Evolutionary conservation across 768 basidiomycete genomes (phyloP), one percentile per base, ranked within the genome.

Genomic region (Obba rivulosa): DNA sequence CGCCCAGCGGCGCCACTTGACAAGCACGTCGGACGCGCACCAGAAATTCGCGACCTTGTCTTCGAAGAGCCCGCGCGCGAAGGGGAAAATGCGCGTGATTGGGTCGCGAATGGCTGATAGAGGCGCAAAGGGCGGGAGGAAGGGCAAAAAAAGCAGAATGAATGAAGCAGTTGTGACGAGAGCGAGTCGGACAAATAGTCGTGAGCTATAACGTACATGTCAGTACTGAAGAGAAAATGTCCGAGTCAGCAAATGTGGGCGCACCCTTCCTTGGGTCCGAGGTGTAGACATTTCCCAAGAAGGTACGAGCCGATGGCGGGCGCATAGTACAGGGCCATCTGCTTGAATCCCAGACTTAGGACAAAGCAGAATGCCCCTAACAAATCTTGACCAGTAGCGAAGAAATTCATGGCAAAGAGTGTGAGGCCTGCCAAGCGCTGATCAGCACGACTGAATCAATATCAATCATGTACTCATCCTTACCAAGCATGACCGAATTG

Each of bases 21-120:
- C 64, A 13, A 87, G 66, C 20, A 94, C 83, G 62, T 97, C 92
- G 16, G 85, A 81, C 25, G 92, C 89, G 65, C 94, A 96, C 94
- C 94, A 98, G 62, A 95, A 90, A 63, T 98, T 98, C 35, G 94
- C 92, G 20, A 98, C 94, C 61, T 95, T 94, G 69, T 95, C 92
- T 62, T 95, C 92, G 59, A 94, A 94, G 2, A 94, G 72, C 13
- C 93, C 94, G 23, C 94, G 83, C 5, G 79, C 75, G 62, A 98
- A 92, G 0, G 94, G 94, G 63, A 98, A 98, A 47, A 96, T 91
- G 5, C 94, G 83, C 13, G 71, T 71, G 40, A 94, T 70, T 14
- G 87, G 81, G 44, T 82, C 78, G n/a, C 77, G 51, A 52, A 89
- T 74, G 20, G 69, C 59, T 17, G 64, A 53, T 8, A 64, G 43